phyloP scores from a whole-genome alignment of 1,139 yeast genomes.

The Suhomyces guaymorum region DNA sequence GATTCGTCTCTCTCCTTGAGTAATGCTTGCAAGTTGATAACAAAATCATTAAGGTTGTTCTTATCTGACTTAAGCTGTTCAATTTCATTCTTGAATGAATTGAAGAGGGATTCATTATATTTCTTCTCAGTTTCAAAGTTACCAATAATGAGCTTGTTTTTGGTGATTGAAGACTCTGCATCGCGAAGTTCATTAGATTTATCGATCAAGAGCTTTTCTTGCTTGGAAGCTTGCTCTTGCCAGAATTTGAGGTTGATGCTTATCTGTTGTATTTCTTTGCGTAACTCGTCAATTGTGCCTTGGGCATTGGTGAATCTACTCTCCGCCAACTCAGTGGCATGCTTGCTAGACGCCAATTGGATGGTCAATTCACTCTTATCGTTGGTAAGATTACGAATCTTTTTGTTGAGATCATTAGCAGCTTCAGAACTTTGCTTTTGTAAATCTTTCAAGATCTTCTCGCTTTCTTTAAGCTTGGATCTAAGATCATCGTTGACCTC shows the following conservation, averaged over 20 bases:
- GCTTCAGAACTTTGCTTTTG: slow-evolving; percentile 30
- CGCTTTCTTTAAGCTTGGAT: slow-evolving; percentile 30
- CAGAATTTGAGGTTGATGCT: slow-evolving; percentile 33
- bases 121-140: slow-evolving; percentile 58
- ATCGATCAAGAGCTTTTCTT: slow-evolving; percentile 52
- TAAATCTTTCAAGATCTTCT: slow-evolving; percentile 30
- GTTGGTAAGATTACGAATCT: slow-evolving; percentile 27
- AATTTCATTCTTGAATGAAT: slow-evolving; percentile 57
- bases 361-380: slow-evolving; percentile 35
- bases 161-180: slow-evolving; percentile 51
- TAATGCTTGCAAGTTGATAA: slow-evolving; percentile 61
- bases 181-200: slow-evolving; percentile 60
- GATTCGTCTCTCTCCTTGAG: slow-evolving; percentile 64
- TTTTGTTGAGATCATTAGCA: slow-evolving; percentile 28
- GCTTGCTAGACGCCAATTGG: slow-evolving; percentile 32
- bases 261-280: slow-evolving; percentile 26
- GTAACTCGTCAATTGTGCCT: slow-evolving; percentile 26
- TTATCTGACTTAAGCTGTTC: slow-evolving; percentile 59
- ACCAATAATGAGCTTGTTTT: slow-evolving; percentile 47
- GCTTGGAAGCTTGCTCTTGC: slow-evolving; percentile 58
- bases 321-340: slow-evolving; percentile 37
- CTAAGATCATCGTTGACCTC: slow-evolving; percentile 33
- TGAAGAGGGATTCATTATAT: slow-evolving; percentile 50
- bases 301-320: slow-evolving; percentile 33
- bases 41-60: slow-evolving; percentile 56